phyloP scores from a whole-genome alignment of 2,329 filamentous ascomycete genomes.

The Colletotrichum shisoi region DNA sequence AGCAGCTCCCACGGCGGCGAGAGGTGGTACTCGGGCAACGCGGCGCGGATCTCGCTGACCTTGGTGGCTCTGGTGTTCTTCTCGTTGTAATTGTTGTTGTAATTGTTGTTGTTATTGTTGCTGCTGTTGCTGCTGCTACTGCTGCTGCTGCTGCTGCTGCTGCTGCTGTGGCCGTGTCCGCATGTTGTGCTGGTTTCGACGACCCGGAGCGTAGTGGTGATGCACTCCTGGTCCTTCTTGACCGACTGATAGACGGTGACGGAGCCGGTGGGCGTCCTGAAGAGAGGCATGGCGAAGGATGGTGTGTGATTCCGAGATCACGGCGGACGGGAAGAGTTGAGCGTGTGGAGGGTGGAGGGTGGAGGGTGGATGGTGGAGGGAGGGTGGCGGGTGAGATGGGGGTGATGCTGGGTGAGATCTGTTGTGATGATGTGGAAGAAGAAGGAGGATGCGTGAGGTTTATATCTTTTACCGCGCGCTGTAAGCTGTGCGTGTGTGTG shows the following conservation, averaged over 20 bases:
- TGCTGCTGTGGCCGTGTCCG: too few relatives aligned
- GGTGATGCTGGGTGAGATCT: too few relatives aligned
- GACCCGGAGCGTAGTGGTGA: conserved; percentile 2
- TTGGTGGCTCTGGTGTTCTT: neutral
- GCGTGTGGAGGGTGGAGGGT: too few relatives aligned
- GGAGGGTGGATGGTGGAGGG: too few relatives aligned
- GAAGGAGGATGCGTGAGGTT: neutral
- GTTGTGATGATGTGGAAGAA: neutral
- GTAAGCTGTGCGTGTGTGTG: neutral
- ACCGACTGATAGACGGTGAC: conserved; percentile 1
- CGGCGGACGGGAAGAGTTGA: too few relatives aligned
- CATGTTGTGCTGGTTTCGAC: neutral
- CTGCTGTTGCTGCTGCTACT: too few relatives aligned
- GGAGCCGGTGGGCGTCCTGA: neutral
- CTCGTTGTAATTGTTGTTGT: too few relatives aligned
- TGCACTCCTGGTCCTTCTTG: neutral
- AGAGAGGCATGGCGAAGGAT: neutral
- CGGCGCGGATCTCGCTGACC: neutral
- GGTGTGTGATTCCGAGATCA: neutral
- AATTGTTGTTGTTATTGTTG: too few relatives aligned
- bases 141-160: too few relatives aligned
- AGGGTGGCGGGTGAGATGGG: too few relatives aligned
- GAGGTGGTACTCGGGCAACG: conserved; percentile 28
- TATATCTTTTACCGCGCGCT: neutral
- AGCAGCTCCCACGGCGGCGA: conserved; percentile 29